Base-by-base conservation (phyloP, 306 rosid species). In the Medicago lupulina region DNA sequence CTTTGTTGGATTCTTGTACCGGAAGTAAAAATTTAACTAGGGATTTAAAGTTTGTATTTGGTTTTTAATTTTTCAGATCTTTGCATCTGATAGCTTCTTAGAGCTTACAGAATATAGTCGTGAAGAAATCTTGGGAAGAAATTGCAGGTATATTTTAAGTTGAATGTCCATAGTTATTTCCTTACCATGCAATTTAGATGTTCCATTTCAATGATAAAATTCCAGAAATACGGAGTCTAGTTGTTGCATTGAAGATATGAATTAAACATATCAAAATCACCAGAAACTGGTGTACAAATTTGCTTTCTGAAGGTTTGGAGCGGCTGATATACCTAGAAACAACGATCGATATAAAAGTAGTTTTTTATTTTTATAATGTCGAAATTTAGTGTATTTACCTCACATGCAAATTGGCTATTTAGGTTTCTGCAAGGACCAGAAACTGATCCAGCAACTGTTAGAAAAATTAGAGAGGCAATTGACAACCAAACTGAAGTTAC, bases 381-480 rank as follows among this genome's bases (percentile, higher is more conserved):
- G 19, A 50, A 58, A 38, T 59, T 58, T 39, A 51, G 61, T 70
- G 18, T 53, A 54, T 79, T 67, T 79, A 63, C 34, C 50, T 34
- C 47, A 5, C 39, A 46, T 53, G 62, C 60, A 84, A 43, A 65
- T 83, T 79, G 81, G 74, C 53, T 70, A 50, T 70, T 77, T 54
- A 95, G 99, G 82, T 95, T 95, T 85, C 84, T 95, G 69, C 99
- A 95, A 88, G 99, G 99, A 67, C 96, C 97, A 53, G 99, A 95
- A 82, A 95, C 99, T 53, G 99, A 95, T 89, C 97, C 91, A 49
- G 89, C 51, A 21, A 95, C 97, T 41, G 99, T 92, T 67, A 89
- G 75, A 70, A 92, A 95, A 85, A 95, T 95, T 67, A 84, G 97
- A 84, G 89, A 85, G 28, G 99, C 99, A 54, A 92, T 95, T 70